These are phyloP conservation scores for Neopestalotiopsis rosae DNA, from an alignment of 2,329 filamentous ascomycete species.

Conservation along the genomic window DNA sequence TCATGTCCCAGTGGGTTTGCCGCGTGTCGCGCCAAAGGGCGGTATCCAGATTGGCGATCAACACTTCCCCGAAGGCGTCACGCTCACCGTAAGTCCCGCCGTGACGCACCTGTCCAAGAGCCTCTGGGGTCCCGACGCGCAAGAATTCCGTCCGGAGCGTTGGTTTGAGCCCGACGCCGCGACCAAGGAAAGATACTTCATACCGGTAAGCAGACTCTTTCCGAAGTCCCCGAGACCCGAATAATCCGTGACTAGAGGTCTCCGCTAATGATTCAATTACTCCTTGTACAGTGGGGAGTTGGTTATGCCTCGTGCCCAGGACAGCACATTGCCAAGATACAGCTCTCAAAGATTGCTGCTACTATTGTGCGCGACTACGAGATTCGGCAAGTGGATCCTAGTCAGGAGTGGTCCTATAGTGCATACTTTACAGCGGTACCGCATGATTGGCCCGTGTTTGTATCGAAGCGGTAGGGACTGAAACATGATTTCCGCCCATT, in stretches of 20 bases:
- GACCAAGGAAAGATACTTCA: slow-evolving; percentile 19
- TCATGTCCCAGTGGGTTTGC: slow-evolving; percentile 22
- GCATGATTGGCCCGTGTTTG: slow-evolving; percentile 25
- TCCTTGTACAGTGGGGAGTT: slow-evolving; percentile 17
- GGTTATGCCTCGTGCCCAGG: slow-evolving; percentile 26
- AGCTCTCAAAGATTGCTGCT: slow-evolving; percentile 25
- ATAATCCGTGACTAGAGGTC: not conserved
- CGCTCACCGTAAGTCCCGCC: slow-evolving; percentile 17
- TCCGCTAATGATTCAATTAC: not conserved
- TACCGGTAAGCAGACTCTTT: slow-evolving; percentile 13
- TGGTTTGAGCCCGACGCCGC: slow-evolving; percentile 18
- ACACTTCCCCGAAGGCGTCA: slow-evolving; percentile 21
- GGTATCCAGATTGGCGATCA: slow-evolving; percentile 20
- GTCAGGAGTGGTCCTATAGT: slow-evolving; percentile 23
- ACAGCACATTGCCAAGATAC: slow-evolving; percentile 24
- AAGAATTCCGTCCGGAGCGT: slow-evolving; percentile 22
- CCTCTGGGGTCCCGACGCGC: slow-evolving; percentile 21
- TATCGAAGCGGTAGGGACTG: slow-evolving; percentile 13
- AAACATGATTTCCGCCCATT: too few relatives aligned
- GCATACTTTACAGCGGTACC: slow-evolving; percentile 23
- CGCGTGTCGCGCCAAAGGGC: slow-evolving; percentile 22
- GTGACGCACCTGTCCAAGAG: slow-evolving; percentile 18
- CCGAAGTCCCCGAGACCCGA: too few relatives aligned
- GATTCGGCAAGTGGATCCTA: slow-evolving; percentile 22
- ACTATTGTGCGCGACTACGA: slow-evolving; percentile 26